A percentile compares a stretch with the other conserved stretches of the same genome.
phyloP scores from a whole-genome alignment of 768 basidiomycete species.

The Strobilomyces echinocephalus region DNA sequence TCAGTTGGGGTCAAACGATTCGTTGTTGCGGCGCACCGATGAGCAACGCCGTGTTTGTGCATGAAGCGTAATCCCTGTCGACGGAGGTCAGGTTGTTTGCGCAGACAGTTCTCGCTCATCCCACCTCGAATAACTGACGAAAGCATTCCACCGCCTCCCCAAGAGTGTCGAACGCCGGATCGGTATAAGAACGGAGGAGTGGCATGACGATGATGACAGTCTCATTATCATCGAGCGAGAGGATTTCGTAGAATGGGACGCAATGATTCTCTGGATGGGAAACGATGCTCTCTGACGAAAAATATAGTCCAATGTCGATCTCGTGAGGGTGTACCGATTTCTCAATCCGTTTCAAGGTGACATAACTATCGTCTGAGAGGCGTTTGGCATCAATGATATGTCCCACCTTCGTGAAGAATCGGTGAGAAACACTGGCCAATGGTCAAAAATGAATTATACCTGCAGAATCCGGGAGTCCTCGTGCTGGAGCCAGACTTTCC shows the following conservation, averaged over 20 bases:
- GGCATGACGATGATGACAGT: constrained; percentile 5
- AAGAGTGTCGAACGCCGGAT: constrained; percentile 25
- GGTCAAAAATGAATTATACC: constrained; percentile 7
- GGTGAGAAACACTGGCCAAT: too few relatives aligned
- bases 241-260: constrained; percentile 27
- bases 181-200: neutral
- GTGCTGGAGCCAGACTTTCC: neutral
- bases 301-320: constrained; percentile 26
- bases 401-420: too few relatives aligned
- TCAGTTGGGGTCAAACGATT: neutral
- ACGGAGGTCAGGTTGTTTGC: neutral
- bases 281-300: constrained; percentile 2
- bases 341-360: constrained; percentile 28
- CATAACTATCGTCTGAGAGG: neutral
- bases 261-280: constrained; percentile 30
- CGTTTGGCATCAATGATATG: too few relatives aligned
- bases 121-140: constrained; percentile 31
- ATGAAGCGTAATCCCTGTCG: constrained; percentile 13
- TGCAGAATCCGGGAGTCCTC: neutral
- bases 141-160: constrained; percentile 34
- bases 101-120: neutral
- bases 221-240: constrained; percentile 7
- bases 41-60: constrained; percentile 19
- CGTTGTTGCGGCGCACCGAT: constrained; percentile 3
- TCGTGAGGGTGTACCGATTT: constrained; percentile 22